Base-by-base conservation (phyloP, 148 eudicot species). In the Fagopyrum tataricum region DNA sequence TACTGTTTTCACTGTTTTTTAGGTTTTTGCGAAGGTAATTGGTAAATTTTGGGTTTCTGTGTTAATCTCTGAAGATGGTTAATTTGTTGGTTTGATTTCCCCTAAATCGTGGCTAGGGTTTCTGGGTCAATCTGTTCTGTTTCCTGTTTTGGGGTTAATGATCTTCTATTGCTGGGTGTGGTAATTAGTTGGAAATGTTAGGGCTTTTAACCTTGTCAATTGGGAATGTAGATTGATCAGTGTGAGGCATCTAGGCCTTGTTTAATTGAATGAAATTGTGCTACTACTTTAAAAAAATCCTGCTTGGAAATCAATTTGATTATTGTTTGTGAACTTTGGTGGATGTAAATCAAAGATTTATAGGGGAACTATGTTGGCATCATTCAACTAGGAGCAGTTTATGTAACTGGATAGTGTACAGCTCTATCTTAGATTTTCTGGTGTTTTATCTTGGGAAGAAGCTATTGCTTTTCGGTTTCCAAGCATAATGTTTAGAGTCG, bases 1-100 rank as follows among this genome's bases (percentile, higher is more conserved):
- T 37, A 31, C 69, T 64, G 69, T 31, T 37, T 37, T 31, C 67
- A 62, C 67, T 62, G 24, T 26, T 11, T 62, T 62, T 64, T 43
- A 64, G 44, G 69, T 37, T 14, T 64, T 0, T 37, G 44, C 15
- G 6, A 5, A 37, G 44, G 37, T 56, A 37, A 64, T 15, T 64
- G 8, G 69, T 64, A 15, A 39, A 64, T 64, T 64, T 64, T 64
- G 69, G 67, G 39, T 61, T 14, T 24, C 37, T 31, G 37, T 24
- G 39, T n/a, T n/a, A n/a, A n/a, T n/a, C n/a, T n/a, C n/a, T n/a
- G n/a, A n/a, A n/a, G n/a, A n/a, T 23, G 5, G 17, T 61, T 12
- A 24, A 26, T 26, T 24, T 17, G 67, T 12, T 6, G 3, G 41
- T 12, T 61, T 24, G 1, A 6, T 61, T 61, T 21, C 69, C 18